These are phyloP conservation scores for Clonostachys rhizophaga DNA, from an alignment of 2,329 filamentous ascomycete species.

Conservation along the genomic window DNA sequence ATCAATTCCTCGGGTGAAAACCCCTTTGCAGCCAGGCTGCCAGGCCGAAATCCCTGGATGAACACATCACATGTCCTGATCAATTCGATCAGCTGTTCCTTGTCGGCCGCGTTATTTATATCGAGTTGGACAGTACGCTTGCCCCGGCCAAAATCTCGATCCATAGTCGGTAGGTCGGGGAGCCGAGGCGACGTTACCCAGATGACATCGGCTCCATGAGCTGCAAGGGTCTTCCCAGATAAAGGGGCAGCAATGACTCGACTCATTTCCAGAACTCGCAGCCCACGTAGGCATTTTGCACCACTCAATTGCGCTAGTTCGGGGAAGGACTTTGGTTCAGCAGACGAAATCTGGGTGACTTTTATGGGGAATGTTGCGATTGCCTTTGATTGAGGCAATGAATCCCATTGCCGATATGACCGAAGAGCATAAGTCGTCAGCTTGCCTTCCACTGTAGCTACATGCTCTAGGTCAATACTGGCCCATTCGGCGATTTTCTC, in stretches of 20 bases:
- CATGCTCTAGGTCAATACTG: constrained; percentile 40
- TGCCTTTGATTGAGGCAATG: constrained; percentile 35
- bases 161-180: constrained; percentile 60
- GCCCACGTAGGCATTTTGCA: constrained; percentile 43
- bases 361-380: constrained; percentile 39
- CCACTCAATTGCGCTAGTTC: constrained; percentile 26
- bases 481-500: constrained; percentile 30
- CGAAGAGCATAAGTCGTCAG: constrained; percentile 43
- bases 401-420: constrained; percentile 45
- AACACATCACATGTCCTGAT: constrained; percentile 58
- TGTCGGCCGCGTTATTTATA: constrained; percentile 44
- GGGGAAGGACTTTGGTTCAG: constrained; percentile 6
- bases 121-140: constrained; percentile 61
- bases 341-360: constrained; percentile 23
- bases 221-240: constrained; percentile 61
- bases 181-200: constrained; percentile 62
- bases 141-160: constrained; percentile 62
- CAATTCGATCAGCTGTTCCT: constrained; percentile 47
- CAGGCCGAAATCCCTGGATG: constrained; percentile 61
- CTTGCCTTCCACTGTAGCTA: constrained; percentile 28
- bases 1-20: constrained; percentile 21
- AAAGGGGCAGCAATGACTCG: constrained; percentile 69
- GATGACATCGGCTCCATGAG: constrained; percentile 67
- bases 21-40: constrained; percentile 39
- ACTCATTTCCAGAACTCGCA: constrained; percentile 68